Conservation (phyloP, 257 asterid genomes). For the Eucommia ulmoides region DNA sequence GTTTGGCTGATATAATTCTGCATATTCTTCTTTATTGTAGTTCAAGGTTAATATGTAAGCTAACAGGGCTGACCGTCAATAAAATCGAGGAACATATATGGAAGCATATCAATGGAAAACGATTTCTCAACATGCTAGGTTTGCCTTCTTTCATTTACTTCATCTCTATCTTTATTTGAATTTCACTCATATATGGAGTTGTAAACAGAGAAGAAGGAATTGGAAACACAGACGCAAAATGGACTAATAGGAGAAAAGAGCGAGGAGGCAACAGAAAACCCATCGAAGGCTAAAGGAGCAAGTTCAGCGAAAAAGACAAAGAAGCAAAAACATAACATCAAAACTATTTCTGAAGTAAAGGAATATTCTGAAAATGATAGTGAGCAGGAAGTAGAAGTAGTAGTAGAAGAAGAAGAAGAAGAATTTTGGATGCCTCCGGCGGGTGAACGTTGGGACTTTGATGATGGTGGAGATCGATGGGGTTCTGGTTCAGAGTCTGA, state of each 20-base stretch:
- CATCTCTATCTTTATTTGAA: neutral
- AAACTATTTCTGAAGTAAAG: slow-evolving; percentile 35
- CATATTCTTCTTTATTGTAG: too few species aligned
- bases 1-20: too few species aligned
- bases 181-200: neutral
- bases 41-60: slow-evolving; percentile 63
- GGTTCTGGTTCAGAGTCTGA: slow-evolving; percentile 52
- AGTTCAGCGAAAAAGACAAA: slow-evolving; percentile 11
- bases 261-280: slow-evolving; percentile 22
- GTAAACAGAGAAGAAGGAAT: slow-evolving; percentile 59
- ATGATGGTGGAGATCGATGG: slow-evolving; percentile 89
- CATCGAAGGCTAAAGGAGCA: slow-evolving; percentile 13
- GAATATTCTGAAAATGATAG: slow-evolving; percentile 34
- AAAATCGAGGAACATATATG: slow-evolving; percentile 93
- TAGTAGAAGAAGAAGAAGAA: slow-evolving; percentile 24
- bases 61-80: slow-evolving; percentile 64
- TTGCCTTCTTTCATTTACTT: slow-evolving; percentile 12
- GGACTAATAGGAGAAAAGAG: slow-evolving; percentile 19
- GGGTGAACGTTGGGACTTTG: slow-evolving; percentile 92
- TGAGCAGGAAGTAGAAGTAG: slow-evolving; percentile 38
- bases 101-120: slow-evolving; percentile 93
- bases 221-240: slow-evolving; percentile 26
- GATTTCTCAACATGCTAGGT: slow-evolving; percentile 85
- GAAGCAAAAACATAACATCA: slow-evolving; percentile 24
- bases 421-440: slow-evolving; percentile 90